Evolutionary conservation across 768 basidiomycete species (phyloP).

Genomic region (Phallus indusiatus): DNA sequence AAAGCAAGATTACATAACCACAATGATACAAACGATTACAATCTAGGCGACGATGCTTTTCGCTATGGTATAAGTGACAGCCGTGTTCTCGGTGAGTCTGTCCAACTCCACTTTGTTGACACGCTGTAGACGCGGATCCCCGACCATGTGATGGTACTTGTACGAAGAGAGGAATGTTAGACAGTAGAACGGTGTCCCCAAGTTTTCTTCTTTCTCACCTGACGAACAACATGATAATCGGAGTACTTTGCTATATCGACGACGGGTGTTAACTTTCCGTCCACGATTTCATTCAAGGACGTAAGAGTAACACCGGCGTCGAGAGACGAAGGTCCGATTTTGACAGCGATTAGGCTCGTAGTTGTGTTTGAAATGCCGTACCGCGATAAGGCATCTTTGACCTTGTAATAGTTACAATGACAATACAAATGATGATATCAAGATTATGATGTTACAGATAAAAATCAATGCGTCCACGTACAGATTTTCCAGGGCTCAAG

Average conservation of each 20-base stretch:
- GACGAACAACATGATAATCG: constrained; percentile 66
- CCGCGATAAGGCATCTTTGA: constrained; percentile 76
- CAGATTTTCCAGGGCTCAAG: constrained; percentile 83
- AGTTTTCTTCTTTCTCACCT: constrained; percentile 44
- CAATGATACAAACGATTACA: too few relatives aligned
- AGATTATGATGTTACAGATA: not conserved
- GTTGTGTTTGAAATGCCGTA: constrained; percentile 73
- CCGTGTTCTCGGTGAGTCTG: not conserved
- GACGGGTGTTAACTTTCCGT: constrained; percentile 46
- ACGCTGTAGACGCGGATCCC: not conserved
- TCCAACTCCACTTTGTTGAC: not conserved
- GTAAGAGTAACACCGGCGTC: constrained; percentile 27
- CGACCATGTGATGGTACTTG: not conserved
- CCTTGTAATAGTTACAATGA: constrained; percentile 36
- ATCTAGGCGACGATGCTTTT: not conserved
- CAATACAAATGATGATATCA: not conserved
- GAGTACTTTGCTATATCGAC: constrained; percentile 37
- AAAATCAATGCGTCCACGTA: constrained; percentile 23
- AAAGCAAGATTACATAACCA: not conserved
- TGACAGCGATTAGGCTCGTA: constrained; percentile 61
- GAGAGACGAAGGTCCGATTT: constrained; percentile 38
- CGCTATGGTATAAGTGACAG: not conserved
- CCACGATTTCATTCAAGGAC: constrained; percentile 49
- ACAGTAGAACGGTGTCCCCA: not conserved
- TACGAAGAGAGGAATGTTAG: not conserved